Percentiles rank a stretch among this genome's conserved stretches.
These are phyloP conservation scores for Blastocystis sp. DNA, from an alignment of 352 stramenopile genomes.

Conservation along the genomic window DNA sequence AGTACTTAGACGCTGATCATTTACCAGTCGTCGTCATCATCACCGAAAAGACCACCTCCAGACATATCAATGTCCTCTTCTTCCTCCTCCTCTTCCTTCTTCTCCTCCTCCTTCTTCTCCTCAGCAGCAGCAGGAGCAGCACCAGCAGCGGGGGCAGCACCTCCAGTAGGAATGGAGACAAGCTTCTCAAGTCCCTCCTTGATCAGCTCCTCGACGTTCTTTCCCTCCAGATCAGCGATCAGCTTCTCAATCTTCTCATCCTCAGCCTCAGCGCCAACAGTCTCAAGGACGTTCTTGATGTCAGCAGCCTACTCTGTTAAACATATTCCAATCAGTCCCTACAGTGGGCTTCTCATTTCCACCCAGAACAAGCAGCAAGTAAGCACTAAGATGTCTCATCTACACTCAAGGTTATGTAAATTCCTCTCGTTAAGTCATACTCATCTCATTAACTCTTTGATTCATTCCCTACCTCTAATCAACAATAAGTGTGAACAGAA, in stretches of 20 bases:
- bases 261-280: conserved; percentile 73
- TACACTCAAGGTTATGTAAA: too few relatives aligned
- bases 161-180: conserved; percentile 73
- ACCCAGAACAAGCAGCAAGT: too few relatives aligned
- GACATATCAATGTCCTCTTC: conserved; percentile 65
- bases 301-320: too few relatives aligned
- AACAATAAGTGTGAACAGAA: not conserved
- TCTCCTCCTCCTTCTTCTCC: conserved; percentile 62
- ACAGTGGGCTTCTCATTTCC: too few relatives aligned
- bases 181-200: too few relatives aligned
- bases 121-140: conserved; percentile 65
- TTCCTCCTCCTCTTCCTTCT: conserved; percentile 67
- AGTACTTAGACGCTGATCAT: not conserved
- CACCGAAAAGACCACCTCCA: conserved; percentile 65
- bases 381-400: too few relatives aligned
- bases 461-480: not conserved
- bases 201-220: too few relatives aligned
- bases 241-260: conserved; percentile 74
- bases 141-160: conserved; percentile 57
- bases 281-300: conserved; percentile 82
- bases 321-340: too few relatives aligned
- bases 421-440: too few relatives aligned
- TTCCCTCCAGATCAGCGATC: conserved; percentile 72
- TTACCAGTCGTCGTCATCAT: conserved; percentile 66
- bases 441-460: not conserved